These are phyloP conservation scores for barley (Hordeum vulgare) DNA, from an alignment of 176 grass and related monocot species.

Conservation along the genomic window DNA sequence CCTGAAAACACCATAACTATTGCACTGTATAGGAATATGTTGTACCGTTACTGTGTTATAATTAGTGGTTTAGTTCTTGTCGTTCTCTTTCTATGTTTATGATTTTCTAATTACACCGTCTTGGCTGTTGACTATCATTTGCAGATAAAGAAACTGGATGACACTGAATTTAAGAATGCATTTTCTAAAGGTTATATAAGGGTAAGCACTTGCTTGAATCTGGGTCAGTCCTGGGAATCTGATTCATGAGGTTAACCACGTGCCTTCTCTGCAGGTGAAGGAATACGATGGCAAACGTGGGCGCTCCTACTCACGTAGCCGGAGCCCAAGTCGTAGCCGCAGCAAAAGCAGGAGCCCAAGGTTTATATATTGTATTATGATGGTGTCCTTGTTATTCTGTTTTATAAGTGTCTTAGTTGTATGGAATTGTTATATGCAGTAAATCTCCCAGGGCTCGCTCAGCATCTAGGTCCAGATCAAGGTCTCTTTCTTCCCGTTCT, in stretches of 20 bases:
- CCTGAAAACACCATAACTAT: background rate
- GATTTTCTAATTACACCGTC: background rate
- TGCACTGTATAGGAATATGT: background rate
- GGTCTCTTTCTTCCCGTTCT: slow-evolving; percentile 59
- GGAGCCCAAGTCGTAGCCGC: slow-evolving; percentile 49
- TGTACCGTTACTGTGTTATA: background rate
- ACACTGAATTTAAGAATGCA: slow-evolving; percentile 92
- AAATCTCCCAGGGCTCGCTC: slow-evolving; percentile 51
- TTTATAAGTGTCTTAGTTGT: background rate
- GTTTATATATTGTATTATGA: slow-evolving; percentile 4
- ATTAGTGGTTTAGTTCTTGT: background rate
- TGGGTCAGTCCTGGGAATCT: background rate
- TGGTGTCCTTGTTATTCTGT: background rate
- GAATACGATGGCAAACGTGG: slow-evolving; percentile 60
- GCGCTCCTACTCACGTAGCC: slow-evolving; percentile 48
- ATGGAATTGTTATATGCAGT: slow-evolving; percentile 24
- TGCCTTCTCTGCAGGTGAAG: slow-evolving; percentile 49
- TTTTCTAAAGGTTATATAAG: slow-evolving; percentile 88
- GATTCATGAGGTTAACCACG: background rate
- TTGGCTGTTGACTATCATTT: slow-evolving; percentile 11
- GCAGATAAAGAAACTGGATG: slow-evolving; percentile 94
- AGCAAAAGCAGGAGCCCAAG: slow-evolving; percentile 57
- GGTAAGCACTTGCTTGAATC: slow-evolving; percentile 32
- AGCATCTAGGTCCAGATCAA: slow-evolving; percentile 49
- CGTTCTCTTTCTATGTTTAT: background rate